These are phyloP conservation scores for Aspergillus neoniger DNA, from an alignment of 2,329 filamentous ascomycete genomes.

Conservation along the genomic window DNA sequence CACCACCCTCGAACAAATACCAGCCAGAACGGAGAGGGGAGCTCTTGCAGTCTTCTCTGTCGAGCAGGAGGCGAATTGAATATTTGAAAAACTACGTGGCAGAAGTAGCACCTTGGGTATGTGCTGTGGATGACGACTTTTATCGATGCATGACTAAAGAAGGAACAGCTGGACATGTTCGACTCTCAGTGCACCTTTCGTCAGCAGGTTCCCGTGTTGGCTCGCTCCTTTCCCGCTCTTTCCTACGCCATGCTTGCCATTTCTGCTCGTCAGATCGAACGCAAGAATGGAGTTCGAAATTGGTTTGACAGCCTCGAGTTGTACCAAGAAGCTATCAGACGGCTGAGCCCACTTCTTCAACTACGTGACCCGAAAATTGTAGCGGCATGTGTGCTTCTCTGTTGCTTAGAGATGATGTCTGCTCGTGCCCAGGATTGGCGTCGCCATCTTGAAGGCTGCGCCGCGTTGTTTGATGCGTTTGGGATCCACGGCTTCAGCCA, in stretches of 20 bases:
- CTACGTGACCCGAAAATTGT: slow-evolving; percentile 54
- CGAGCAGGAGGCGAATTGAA: slow-evolving; percentile 37
- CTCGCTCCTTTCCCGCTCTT: slow-evolving; percentile 48
- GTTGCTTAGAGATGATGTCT: slow-evolving; percentile 58
- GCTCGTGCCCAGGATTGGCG: slow-evolving; percentile 55
- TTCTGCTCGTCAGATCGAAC: slow-evolving; percentile 56
- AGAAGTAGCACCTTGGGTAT: slow-evolving; percentile 56
- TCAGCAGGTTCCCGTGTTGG: slow-evolving; percentile 53
- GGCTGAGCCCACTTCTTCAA: slow-evolving; percentile 52
- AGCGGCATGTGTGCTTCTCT: slow-evolving; percentile 56
- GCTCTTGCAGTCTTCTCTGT: slow-evolving; percentile 28
- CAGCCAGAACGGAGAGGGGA: slow-evolving; percentile 2
- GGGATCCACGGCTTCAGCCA: slow-evolving; percentile 55
- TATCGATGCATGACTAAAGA: too few relatives aligned
- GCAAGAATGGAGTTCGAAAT: slow-evolving; percentile 48
- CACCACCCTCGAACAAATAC: neutral
- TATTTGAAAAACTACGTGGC: slow-evolving; percentile 55
- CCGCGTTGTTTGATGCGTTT: slow-evolving; percentile 54
- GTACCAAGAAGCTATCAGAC: slow-evolving; percentile 56
- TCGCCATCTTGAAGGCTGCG: slow-evolving; percentile 59
- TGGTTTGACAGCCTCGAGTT: slow-evolving; percentile 55
- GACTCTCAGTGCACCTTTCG: slow-evolving; percentile 56
- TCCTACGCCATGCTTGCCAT: slow-evolving; percentile 56
- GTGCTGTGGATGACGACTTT: neutral
- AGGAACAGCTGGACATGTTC: slow-evolving; percentile 56